Percentiles rank a stretch among this genome's conserved stretches.
Evolutionary conservation across 1,284 basidiomycete species (phyloP).

Genomic region (Rhodotorula sp.): DNA sequence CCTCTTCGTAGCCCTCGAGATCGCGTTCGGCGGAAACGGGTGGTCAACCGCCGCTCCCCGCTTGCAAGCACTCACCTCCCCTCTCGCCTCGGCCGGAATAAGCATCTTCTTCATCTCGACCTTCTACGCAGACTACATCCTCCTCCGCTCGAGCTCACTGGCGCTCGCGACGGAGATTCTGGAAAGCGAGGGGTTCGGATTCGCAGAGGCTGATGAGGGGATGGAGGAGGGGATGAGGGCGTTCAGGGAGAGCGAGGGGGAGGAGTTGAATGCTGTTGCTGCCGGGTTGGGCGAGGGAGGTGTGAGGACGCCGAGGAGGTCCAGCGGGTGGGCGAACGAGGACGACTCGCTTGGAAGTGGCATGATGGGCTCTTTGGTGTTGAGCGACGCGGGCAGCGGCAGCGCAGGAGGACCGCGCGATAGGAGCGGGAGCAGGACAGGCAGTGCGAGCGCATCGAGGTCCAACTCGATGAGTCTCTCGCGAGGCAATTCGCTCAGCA

Average conservation of each 20-base stretch:
- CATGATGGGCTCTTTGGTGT: conserved; percentile 1
- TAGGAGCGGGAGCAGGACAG: background rate
- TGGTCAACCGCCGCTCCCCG: conserved; percentile 29
- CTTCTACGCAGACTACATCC: conserved; percentile 37
- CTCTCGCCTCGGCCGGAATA: conserved; percentile 26
- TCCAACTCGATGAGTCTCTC: background rate
- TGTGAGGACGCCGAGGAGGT: background rate
- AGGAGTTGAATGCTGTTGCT: background rate
- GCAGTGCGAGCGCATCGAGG: background rate
- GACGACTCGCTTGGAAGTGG: background rate
- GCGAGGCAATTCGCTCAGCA: background rate
- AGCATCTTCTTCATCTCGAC: conserved; percentile 32
- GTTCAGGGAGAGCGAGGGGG: conserved; percentile 4
- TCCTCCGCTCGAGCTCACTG: conserved; percentile 21
- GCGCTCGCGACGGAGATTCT: conserved; percentile 5
- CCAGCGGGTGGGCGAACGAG: background rate
- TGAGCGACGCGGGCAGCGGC: background rate
- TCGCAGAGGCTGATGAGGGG: conserved; percentile 6
- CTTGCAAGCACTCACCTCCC: conserved; percentile 34
- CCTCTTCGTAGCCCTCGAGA: conserved; percentile 38
- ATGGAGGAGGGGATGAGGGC: background rate
- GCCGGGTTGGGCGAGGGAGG: background rate
- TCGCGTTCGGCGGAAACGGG: conserved; percentile 38
- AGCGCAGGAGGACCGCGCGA: background rate
- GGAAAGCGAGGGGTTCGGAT: conserved; percentile 17